A percentile compares a stretch with the other conserved stretches of the same genome.
Conservation (phyloP, 108 stramenopile genomes). For the Thalassiosira profunda region DNA sequence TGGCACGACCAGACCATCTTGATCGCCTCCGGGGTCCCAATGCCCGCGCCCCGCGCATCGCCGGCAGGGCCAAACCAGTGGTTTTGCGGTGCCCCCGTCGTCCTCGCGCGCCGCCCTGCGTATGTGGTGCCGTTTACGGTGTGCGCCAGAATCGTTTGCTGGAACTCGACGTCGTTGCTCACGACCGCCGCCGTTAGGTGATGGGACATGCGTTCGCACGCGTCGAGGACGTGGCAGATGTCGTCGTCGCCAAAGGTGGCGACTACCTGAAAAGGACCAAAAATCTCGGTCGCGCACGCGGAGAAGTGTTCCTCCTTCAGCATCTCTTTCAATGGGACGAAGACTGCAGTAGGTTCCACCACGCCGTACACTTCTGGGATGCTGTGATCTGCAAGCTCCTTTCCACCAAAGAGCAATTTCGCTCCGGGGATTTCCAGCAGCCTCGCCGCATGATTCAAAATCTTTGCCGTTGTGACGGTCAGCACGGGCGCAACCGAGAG, state of each 20-base stretch:
- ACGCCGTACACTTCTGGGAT: constrained; percentile 95
- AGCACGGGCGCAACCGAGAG: constrained; percentile 95
- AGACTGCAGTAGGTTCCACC: constrained; percentile 98
- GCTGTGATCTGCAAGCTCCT: constrained; percentile 82
- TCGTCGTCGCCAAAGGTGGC: constrained; percentile 90
- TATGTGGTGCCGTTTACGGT: constrained; percentile 99
- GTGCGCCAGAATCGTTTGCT: constrained; percentile 82
- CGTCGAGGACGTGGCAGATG: constrained; percentile 78
- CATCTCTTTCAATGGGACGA: constrained; percentile 94
- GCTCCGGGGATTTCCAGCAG: constrained; percentile 88
- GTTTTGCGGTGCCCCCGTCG: constrained; percentile 99
- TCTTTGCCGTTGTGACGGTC: constrained; percentile 88
- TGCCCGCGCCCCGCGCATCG: constrained; percentile 52
- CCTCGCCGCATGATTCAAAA: constrained; percentile 82
- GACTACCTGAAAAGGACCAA: constrained; percentile 98
- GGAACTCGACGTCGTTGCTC: constrained; percentile 92
- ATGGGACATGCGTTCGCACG: constrained; percentile 94
- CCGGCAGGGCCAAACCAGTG: constrained; percentile 97
- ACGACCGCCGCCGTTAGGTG: constrained; percentile 99
- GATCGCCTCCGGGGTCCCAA: constrained; percentile 98
- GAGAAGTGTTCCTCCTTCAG: constrained; percentile 87
- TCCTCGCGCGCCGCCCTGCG: constrained; percentile 94
- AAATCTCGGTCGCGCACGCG: constrained; percentile 89
- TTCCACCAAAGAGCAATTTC: constrained; percentile 93
- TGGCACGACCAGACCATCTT: constrained; percentile 98